Percentiles rank a stretch among this genome's conserved stretches.
These are phyloP conservation scores for Coriolopsis trogii DNA, from an alignment of 1,284 basidiomycete species.

Conservation along the genomic window DNA sequence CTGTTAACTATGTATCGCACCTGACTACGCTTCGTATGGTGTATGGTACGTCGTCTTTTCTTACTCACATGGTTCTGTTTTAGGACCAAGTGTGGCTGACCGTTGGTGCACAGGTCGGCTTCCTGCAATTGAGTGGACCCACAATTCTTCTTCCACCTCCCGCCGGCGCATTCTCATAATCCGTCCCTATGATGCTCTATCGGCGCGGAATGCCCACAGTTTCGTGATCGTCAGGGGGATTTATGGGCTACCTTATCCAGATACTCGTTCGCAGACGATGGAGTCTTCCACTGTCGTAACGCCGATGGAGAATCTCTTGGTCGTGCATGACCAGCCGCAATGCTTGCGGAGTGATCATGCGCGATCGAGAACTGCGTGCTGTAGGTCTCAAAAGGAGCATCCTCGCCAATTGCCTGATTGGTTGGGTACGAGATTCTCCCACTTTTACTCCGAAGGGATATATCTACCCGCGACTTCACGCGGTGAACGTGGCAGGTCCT, in stretches of 20 bases:
- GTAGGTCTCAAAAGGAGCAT: constrained; percentile 16
- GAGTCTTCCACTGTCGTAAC: neutral
- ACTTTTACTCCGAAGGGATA: constrained; percentile 19
- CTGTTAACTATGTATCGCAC: neutral
- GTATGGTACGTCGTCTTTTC: neutral
- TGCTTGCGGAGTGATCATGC: constrained; percentile 8
- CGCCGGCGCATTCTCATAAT: too few relatives aligned
- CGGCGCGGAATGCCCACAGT: too few relatives aligned
- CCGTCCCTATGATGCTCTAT: too few relatives aligned
- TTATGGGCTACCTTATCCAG: too few relatives aligned
- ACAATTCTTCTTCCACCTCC: too few relatives aligned
- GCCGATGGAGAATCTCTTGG: neutral
- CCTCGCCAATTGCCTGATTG: constrained; percentile 14
- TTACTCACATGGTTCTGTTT: neutral
- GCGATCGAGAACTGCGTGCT: neutral
- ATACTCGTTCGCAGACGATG: neutral
- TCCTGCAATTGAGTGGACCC: too few relatives aligned
- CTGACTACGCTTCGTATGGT: neutral
- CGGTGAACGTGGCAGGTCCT: neutral
- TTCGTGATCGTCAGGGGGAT: too few relatives aligned
- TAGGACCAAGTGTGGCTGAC: too few relatives aligned
- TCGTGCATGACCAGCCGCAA: neutral
- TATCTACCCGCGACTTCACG: constrained; percentile 1
- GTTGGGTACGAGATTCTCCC: constrained; percentile 21
- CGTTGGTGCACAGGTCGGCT: too few relatives aligned